These are phyloP conservation scores for Monilinia fructigena DNA, from an alignment of 2,329 filamentous ascomycete species.

Conservation along the genomic window DNA sequence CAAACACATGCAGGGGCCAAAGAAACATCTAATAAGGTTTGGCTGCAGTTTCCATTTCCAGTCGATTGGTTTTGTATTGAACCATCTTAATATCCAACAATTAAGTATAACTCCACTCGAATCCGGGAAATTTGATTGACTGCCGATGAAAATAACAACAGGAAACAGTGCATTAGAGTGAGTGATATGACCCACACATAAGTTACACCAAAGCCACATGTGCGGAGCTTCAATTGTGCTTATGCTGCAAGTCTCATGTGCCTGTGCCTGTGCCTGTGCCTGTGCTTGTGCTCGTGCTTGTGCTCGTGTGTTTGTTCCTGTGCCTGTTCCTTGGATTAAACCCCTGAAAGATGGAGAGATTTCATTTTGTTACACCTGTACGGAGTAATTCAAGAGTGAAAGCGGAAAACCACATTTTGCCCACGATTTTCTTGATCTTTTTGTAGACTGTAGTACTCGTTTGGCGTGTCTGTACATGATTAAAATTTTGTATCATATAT, in stretches of 20 bases:
- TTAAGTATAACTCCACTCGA: background rate
- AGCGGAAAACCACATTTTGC: slow-evolving; percentile 16
- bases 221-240: slow-evolving; percentile 8
- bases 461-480: slow-evolving; percentile 10
- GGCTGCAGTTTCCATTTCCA: background rate
- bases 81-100: no score
- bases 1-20: slow-evolving; percentile 13
- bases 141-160: slow-evolving; percentile 15
- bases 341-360: background rate
- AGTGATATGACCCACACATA: background rate
- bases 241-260: background rate
- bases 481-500: slow-evolving; percentile 14
- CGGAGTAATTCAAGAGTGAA: slow-evolving; percentile 6
- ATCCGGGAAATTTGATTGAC: slow-evolving; percentile 11
- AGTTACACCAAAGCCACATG: background rate
- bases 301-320: background rate
- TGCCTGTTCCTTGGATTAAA: background rate
- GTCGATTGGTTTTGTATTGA: background rate
- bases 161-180: background rate
- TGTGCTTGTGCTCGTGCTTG: slow-evolving; percentile 1
- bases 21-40: background rate
- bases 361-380: background rate
- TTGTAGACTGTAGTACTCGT: background rate
- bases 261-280: background rate
- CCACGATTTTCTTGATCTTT: slow-evolving; percentile 4